These are phyloP conservation scores for Trichoderma erinaceum DNA, from an alignment of 495 filamentous ascomycete species.

Conservation along the genomic window DNA sequence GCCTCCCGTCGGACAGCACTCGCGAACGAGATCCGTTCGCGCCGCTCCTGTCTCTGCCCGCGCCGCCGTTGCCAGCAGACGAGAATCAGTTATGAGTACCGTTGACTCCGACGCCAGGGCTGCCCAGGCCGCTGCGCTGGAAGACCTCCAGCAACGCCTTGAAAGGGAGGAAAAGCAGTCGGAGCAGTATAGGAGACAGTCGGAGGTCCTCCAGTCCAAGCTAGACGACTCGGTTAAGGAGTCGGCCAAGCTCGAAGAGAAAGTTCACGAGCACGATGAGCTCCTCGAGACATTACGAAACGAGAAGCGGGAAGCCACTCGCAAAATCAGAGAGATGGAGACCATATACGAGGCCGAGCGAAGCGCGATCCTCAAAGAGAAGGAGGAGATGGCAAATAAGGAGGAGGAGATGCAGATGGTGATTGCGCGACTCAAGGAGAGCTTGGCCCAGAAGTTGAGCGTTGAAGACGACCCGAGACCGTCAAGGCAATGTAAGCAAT, in stretches of 20 bases:
- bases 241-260: constrained; percentile 79
- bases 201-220: constrained; percentile 74
- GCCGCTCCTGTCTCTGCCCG: constrained; percentile 63
- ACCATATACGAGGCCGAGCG: constrained; percentile 85
- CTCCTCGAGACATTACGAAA: constrained; percentile 70
- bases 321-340: constrained; percentile 83
- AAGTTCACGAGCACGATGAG: constrained; percentile 73
- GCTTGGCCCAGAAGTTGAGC: constrained; percentile 62
- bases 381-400: constrained; percentile 73
- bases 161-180: constrained; percentile 71
- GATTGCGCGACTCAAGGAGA: constrained; percentile 86
- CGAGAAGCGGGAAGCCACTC: constrained; percentile 69
- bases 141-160: constrained; percentile 76
- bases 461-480: constrained; percentile 58
- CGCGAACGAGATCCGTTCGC: constrained; percentile 46
- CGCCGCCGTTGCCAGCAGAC: constrained; percentile 55
- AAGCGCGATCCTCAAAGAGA: constrained; percentile 79
- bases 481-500: constrained; percentile 62
- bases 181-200: constrained; percentile 76
- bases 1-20: constrained; percentile 32
- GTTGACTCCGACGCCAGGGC: constrained; percentile 51
- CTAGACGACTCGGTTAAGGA: constrained; percentile 81
- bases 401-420: constrained; percentile 86
- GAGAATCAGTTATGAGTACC: constrained; percentile 55
- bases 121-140: constrained; percentile 71